Base-by-base conservation (phyloP, 352 stramenopile genomes). In the Phytopythium montanum region DNA sequence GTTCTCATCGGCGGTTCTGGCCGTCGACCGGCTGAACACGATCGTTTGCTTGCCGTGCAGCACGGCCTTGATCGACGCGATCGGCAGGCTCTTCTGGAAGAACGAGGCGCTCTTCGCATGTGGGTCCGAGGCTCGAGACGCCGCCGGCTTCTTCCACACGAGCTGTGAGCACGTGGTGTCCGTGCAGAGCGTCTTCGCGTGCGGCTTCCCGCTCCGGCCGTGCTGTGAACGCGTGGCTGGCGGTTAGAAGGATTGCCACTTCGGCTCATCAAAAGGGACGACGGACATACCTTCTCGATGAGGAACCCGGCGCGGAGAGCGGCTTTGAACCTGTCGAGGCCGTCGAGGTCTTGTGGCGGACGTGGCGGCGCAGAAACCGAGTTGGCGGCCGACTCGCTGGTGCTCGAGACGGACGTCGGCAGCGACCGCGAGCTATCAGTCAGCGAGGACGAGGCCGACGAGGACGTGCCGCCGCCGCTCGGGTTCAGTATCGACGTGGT, bases 261-360 rank as follows among this genome's bases (percentile, higher is more conserved):
- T 54, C 23, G 68, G 41, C 64, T 59, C n/a, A 23, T n/a, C 9
- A 38, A 34, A 2, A n/a, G 16, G 39, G 21, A 25, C 3, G 0
- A 56, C 0, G 3, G 60, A 25, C 61, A 26, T 49, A 84, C 74
- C 69, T 84, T 84, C 56, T 81, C 74, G 19, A 81, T 64, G 2
- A 79, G 31, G 8, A 81, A 70, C 2, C 74, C 74, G 42, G 57
- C 44, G 28, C 72, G 68, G n/a, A 84, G 56, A 34, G 68, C 68
- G 54, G 54, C 29, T 50, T 77, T 79, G 63, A 84, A 79, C 26
- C 46, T 68, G 7, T 65, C 62, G 29, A 84, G 44, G 2, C 49
- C 38, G 21, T 42, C 21, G 2, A 29, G 26, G 1, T 54, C 53
- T 6, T 48, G 26, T 6, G 14, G 33, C n/a, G 29, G 36, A 9